Evolutionary conservation across 129 eudicot species (phyloP).

Genomic region (Sambucus nigra): DNA sequence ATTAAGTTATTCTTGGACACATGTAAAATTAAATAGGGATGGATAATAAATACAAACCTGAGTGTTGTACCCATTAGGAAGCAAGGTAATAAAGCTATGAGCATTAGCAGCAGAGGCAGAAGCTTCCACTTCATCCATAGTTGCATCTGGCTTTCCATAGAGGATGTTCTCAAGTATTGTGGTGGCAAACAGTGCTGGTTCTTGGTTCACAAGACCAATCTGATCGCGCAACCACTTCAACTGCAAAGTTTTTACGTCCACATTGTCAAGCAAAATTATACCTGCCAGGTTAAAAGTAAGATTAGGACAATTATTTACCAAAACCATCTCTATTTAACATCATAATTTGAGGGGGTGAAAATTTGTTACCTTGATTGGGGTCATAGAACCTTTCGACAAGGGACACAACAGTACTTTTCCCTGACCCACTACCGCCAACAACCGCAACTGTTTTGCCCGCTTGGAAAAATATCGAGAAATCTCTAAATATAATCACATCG

Average conservation of each 20-base stretch:
- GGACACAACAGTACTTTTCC: slow-evolving; percentile 94
- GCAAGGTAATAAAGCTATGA: slow-evolving; percentile 81
- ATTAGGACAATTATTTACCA: neutral
- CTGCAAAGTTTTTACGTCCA: slow-evolving; percentile 73
- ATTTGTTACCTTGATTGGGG: slow-evolving; percentile 72
- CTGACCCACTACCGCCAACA: slow-evolving; percentile 98
- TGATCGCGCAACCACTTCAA: slow-evolving; percentile 82
- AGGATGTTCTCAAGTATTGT: slow-evolving; percentile 94
- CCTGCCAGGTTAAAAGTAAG: too few species aligned
- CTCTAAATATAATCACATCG: slow-evolving; percentile 76
- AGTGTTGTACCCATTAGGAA: slow-evolving; percentile 90
- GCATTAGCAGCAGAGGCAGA: slow-evolving; percentile 93
- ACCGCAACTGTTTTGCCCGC: slow-evolving; percentile 98
- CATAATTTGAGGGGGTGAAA: neutral
- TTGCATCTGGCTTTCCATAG: slow-evolving; percentile 83
- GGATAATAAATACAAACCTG: slow-evolving; percentile 36
- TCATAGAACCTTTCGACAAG: slow-evolving; percentile 86
- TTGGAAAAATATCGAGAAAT: slow-evolving; percentile 76
- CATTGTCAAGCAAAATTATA: slow-evolving; percentile 72
- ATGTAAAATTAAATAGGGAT: neutral
- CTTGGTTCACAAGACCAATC: slow-evolving; percentile 94
- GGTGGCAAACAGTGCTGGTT: slow-evolving; percentile 95
- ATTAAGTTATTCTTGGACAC: too few species aligned
- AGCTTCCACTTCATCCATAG: slow-evolving; percentile 78
- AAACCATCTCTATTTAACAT: neutral